A percentile compares a stretch with the other conserved stretches of the same genome.
phyloP scores from a whole-genome alignment of 805 yeast species.

The Wickerhamiella alocasiicola region DNA sequence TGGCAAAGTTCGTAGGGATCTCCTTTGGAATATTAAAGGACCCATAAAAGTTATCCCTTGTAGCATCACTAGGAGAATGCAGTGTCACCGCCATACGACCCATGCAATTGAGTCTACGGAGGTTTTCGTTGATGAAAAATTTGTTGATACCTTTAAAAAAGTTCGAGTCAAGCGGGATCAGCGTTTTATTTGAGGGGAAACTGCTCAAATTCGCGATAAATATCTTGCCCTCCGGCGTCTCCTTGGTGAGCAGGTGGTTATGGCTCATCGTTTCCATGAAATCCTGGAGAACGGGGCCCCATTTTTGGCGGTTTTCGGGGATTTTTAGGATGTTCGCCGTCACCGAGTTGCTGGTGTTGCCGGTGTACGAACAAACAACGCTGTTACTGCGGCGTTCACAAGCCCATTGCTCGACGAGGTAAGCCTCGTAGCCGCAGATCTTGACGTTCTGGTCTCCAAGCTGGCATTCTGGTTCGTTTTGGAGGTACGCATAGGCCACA shows the following conservation, averaged over 20 bases:
- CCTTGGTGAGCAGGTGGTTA: conserved; percentile 59
- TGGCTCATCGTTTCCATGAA: conserved; percentile 54
- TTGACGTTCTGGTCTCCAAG: conserved; percentile 34
- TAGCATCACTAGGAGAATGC: conserved; percentile 57
- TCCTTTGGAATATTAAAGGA: conserved; percentile 42
- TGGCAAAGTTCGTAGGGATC: conserved; percentile 53
- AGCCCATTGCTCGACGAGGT: conserved; percentile 93
- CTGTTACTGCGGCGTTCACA: conserved; percentile 54
- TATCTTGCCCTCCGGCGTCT: conserved; percentile 45
- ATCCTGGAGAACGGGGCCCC: conserved; percentile 41
- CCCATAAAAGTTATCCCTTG: conserved; percentile 69
- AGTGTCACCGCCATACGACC: conserved; percentile 71
- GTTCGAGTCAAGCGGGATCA: conserved; percentile 47
- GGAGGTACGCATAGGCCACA: conserved; percentile 20
- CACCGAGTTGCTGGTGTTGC: conserved; percentile 55
- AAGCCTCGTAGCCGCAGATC: conserved; percentile 70
- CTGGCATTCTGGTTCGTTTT: conserved; percentile 22
- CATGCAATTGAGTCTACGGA: conserved; percentile 67
- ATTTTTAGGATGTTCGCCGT: conserved; percentile 46
- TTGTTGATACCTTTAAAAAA: conserved; percentile 36
- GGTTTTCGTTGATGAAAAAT: conserved; percentile 63
- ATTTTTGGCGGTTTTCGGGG: conserved; percentile 35
- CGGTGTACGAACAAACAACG: conserved; percentile 73
- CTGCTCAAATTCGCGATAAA: conserved; percentile 76
- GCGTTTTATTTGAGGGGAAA: conserved; percentile 59